Percentiles rank a stretch among this genome's conserved stretches.
Evolutionary conservation across 192 early-diverging fungal genomes (phyloP).

Genomic region (Linnemannia elongata): DNA sequence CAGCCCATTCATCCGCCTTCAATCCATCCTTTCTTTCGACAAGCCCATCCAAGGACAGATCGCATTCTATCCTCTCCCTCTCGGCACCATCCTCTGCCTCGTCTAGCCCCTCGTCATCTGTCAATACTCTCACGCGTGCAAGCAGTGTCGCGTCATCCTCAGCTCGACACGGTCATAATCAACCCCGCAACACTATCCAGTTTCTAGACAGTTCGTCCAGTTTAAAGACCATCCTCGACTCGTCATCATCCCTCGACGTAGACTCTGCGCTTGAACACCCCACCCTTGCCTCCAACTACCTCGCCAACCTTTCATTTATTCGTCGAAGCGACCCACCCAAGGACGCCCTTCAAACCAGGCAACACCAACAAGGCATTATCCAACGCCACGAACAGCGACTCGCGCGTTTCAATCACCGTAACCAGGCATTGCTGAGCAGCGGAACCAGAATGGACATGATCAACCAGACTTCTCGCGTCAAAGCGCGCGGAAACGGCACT

Average conservation of each 20-base stretch:
- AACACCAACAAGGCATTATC: slow-evolving; percentile 19
- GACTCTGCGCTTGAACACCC: slow-evolving; percentile 28
- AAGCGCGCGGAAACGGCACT: slow-evolving; percentile 28
- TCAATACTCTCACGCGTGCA: slow-evolving; percentile 46
- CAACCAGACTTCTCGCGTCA: slow-evolving; percentile 12
- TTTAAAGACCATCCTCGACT: slow-evolving; percentile 2
- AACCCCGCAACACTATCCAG: slow-evolving; percentile 13
- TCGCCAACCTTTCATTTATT: slow-evolving; percentile 29
- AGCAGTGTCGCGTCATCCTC: slow-evolving; percentile 41
- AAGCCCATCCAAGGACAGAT: slow-evolving; percentile 20
- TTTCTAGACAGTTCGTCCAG: slow-evolving; percentile 14
- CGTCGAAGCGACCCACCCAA: slow-evolving; percentile 4
- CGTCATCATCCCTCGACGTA: slow-evolving; percentile 23
- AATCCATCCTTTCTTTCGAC: slow-evolving; percentile 8
- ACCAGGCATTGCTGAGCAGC: slow-evolving; percentile 14
- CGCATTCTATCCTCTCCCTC: slow-evolving; percentile 34
- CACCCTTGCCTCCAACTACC: slow-evolving; percentile 12
- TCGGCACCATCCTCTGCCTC: slow-evolving; percentile 42
- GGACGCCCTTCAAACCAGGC: slow-evolving; percentile 3
- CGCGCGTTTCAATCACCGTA: slow-evolving; percentile 35
- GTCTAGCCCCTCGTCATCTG: slow-evolving; percentile 46
- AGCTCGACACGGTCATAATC: slow-evolving; percentile 19
- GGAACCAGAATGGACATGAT: slow-evolving; percentile 28
- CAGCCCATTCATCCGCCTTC: not conserved
- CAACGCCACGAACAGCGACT: slow-evolving; percentile 42